Percentiles rank a stretch among this genome's conserved stretches.
These are phyloP conservation scores for Salicornia ramosissima DNA, from an alignment of 148 eudicot genomes.

Conservation along the genomic window DNA sequence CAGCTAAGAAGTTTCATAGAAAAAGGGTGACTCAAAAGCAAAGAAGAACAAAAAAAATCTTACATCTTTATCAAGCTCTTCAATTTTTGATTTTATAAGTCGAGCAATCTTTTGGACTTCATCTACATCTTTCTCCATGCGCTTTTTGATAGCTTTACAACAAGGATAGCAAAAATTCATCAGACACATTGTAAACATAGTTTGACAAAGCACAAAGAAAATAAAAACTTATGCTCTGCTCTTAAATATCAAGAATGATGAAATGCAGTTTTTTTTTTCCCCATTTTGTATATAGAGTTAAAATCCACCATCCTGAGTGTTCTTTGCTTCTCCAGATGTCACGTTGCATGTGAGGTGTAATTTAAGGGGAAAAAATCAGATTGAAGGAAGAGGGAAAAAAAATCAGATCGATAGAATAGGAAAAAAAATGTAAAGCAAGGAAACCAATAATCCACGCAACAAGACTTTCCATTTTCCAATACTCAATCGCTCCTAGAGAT, in stretches of 20 bases:
- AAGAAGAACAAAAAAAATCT: slow-evolving; percentile 16
- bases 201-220: not conserved
- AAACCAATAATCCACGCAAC: too few species aligned
- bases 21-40: not conserved
- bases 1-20: slow-evolving; percentile 12
- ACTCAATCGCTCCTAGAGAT: not conserved
- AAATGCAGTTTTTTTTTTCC: not conserved
- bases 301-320: not conserved
- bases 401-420: too few species aligned
- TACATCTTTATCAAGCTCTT: slow-evolving; percentile 88
- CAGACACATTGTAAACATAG: not conserved
- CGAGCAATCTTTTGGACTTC: slow-evolving; percentile 90
- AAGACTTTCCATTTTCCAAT: too few species aligned
- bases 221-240: not conserved
- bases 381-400: not conserved
- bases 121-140: slow-evolving; percentile 96
- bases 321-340: too few species aligned
- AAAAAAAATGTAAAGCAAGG: not conserved
- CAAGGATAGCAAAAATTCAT: slow-evolving; percentile 1
- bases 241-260: not conserved
- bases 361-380: not conserved
- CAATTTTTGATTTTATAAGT: slow-evolving; percentile 69
- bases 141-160: slow-evolving; percentile 81
- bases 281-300: not conserved
- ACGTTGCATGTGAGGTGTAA: too few species aligned